Percentiles rank a stretch among this genome's conserved stretches.
phyloP scores from a whole-genome alignment of 83 land plant species.

The Picea abies region DNA sequence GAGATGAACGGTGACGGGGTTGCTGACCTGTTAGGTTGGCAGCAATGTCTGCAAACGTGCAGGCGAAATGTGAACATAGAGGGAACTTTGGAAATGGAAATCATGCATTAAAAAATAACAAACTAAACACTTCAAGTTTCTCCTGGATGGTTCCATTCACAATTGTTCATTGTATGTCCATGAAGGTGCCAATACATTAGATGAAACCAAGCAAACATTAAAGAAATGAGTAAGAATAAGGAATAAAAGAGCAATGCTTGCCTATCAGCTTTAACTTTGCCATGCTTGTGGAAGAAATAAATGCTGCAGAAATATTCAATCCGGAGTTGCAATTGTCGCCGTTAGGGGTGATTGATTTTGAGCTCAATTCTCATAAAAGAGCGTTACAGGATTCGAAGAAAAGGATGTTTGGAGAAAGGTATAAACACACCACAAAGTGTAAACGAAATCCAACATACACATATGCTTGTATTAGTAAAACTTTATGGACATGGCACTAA shows the following conservation, averaged over 20 bases:
- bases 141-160: no score
- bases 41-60: conserved; percentile 48
- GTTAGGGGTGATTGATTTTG: no score
- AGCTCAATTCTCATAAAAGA: no score
- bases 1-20: neutral
- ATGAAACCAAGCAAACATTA: neutral
- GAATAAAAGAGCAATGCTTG: neutral
- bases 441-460: no score
- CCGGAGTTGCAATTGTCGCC: no score
- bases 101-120: neutral
- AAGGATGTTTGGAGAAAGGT: no score
- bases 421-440: no score
- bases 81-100: neutral
- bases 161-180: no score
- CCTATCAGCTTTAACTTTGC: neutral
- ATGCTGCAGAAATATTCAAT: no score
- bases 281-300: neutral
- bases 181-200: neutral
- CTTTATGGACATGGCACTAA: no score
- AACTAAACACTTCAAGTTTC: neutral
- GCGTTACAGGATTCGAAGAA: no score
- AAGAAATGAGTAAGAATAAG: neutral
- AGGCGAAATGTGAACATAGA: neutral
- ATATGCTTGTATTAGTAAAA: no score
- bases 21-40: conserved; percentile 53